Base-by-base conservation (phyloP, 495 filamentous ascomycete genomes). In the Emericellopsis terricola region DNA sequence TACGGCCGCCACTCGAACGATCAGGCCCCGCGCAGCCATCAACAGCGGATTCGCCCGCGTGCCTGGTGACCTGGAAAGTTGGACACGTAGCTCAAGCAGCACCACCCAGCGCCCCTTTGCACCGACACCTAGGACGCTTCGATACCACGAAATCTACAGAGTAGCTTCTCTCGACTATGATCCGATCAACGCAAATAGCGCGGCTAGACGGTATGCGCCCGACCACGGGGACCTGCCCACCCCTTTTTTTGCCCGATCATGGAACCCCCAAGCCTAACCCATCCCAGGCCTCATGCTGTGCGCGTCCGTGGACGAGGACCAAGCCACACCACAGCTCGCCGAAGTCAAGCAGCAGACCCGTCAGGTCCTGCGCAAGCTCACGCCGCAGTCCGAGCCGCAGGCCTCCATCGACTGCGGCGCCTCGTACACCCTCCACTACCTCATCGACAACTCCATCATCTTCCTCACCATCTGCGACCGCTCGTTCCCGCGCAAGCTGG, bases 401-500 rank as follows among this genome's bases (percentile, higher is more conserved):
- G 91, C 87, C 29, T 82, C 69, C 55, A 94, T 99, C 57, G 89
- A 96, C 51, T 78, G 75, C 34, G 58, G 58, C 37, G 31, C 41
- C 6, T 62, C 71, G 54, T 91, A 79, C 62, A 87, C 76, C 37
- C 59, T 96, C 48, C 87, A 96, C 48, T 97, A 97, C 65, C 57
- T 82, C 24, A 82, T 96, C 58, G 54, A 76, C 42, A 62, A 74
- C 43, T 72, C 79, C 40, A 61, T 96, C 46, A 75, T 81, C 62
- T 99, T 87, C 65, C 64, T 94, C 39, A 83, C 79, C 59, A 86
- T 99, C 50, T 81, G 78, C 64, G 86, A 94, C 53, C 68, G 71
- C 29, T 81, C 82, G 18, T 99, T 94, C 62, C 91, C 89, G 27
- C 87, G 91, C 48, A 96, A 99, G 54, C 78, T 99, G 19, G 89